Evolutionary conservation across 1,139 yeast species (phyloP).

Genomic region (Yamadazyma atlantica): DNA sequence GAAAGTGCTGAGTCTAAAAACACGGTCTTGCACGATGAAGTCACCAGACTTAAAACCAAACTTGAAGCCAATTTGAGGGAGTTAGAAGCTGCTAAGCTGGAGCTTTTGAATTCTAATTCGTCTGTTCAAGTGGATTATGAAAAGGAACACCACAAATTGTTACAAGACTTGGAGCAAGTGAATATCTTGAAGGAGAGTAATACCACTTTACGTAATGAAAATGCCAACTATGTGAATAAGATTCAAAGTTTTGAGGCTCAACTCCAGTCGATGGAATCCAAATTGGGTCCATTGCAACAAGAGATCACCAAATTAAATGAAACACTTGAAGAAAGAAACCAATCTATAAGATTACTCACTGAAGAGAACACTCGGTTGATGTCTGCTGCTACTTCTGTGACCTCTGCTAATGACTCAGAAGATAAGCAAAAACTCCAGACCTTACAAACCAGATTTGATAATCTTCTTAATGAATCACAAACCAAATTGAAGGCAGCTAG

Average conservation of each 20-base stretch:
- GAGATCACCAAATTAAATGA: constrained; percentile 28
- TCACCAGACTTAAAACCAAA: constrained; percentile 44
- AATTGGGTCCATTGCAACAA: constrained; percentile 22
- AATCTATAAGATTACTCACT: constrained; percentile 29
- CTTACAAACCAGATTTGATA: constrained; percentile 24
- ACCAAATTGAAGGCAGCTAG: constrained; percentile 25
- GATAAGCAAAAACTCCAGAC: constrained; percentile 27
- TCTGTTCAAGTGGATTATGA: constrained; percentile 38
- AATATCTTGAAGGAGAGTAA: constrained; percentile 76
- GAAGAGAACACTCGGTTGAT: constrained; percentile 40
- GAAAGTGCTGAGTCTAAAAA: constrained; percentile 68
- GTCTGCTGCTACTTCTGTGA: constrained; percentile 12
- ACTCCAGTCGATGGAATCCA: constrained; percentile 15
- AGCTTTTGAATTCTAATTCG: constrained; percentile 35
- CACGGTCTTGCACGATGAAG: constrained; percentile 49
- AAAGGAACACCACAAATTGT: constrained; percentile 52
- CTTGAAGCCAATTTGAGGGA: constrained; percentile 41
- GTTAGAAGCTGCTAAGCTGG: constrained; percentile 43
- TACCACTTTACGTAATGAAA: constrained; percentile 60
- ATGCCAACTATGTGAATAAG: constrained; percentile 22
- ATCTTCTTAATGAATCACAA: constrained; percentile 36
- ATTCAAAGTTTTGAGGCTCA: constrained; percentile 24
- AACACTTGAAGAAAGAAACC: constrained; percentile 18
- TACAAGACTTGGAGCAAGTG: constrained; percentile 65
- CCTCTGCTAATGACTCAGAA: constrained; percentile 13